Conservation (phyloP, 2,329 filamentous ascomycete species). For the Phialocephala subalpina region DNA sequence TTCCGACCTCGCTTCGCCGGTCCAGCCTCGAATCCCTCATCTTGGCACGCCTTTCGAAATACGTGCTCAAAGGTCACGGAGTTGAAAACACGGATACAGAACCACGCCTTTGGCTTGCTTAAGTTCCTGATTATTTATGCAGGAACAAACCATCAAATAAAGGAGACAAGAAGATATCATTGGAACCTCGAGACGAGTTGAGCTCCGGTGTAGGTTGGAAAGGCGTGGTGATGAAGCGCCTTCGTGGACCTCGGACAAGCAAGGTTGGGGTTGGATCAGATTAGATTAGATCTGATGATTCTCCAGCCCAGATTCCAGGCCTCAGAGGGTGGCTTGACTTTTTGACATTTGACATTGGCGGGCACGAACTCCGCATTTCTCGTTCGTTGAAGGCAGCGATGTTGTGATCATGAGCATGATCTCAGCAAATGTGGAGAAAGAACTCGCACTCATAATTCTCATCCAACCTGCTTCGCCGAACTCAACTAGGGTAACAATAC, state of each 20-base stretch:
- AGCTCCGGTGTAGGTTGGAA: not conserved
- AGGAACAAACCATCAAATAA: not conserved
- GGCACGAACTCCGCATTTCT: not conserved
- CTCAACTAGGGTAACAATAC: not conserved
- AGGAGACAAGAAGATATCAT: not conserved
- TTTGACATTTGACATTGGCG: too few species aligned
- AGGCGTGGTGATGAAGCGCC: not conserved
- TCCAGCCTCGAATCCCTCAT: too few species aligned
- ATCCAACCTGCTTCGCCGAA: slow-evolving; percentile 7
- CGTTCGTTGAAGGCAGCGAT: not conserved
- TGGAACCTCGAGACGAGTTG: not conserved
- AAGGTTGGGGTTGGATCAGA: not conserved
- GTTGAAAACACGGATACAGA: not conserved
- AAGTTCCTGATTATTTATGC: not conserved
- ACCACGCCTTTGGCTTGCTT: slow-evolving; percentile 3
- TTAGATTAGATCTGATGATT: not conserved
- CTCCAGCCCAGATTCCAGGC: too few species aligned
- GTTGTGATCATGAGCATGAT: not conserved
- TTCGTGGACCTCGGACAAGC: slow-evolving; percentile 5
- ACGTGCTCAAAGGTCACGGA: not conserved
- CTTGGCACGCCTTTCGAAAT: not conserved
- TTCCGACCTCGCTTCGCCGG: not conserved
- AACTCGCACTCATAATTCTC: not conserved
- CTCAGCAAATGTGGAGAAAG: not conserved
- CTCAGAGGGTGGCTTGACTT: too few species aligned